phyloP scores from a whole-genome alignment of 768 basidiomycete species.

The Gloeopeniophorella convolvens region DNA sequence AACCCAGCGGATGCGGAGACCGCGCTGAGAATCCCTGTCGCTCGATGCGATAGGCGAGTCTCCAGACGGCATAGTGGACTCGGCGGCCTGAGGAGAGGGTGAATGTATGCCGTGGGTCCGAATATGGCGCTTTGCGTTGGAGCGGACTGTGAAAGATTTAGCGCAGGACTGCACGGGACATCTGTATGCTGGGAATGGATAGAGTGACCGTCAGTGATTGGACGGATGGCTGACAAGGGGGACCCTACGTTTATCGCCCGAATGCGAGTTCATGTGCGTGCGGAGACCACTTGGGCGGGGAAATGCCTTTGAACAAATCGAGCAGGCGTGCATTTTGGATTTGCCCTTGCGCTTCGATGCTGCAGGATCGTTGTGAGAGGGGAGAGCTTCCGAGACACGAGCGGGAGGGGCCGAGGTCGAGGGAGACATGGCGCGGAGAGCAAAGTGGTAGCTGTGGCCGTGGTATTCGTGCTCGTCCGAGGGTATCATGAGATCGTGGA shows the following conservation, averaged over 20 bases:
- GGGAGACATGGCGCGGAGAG: conserved; percentile 6
- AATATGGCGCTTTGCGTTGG: conserved; percentile 74
- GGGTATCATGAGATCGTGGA: conserved; percentile 17
- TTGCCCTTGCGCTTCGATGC: conserved; percentile 24
- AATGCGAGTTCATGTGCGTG: conserved; percentile 41
- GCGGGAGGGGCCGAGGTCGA: conserved; percentile 1
- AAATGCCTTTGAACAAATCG: conserved; percentile 32
- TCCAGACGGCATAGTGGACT: background rate
- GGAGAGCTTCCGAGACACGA: conserved; percentile 2
- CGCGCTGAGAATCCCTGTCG: conserved; percentile 13
- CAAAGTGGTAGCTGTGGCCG: conserved; percentile 18
- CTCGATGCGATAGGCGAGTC: background rate
- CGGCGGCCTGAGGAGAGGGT: conserved; percentile 17
- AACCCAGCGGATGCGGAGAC: conserved; percentile 18
- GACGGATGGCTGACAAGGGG: background rate
- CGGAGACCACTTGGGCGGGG: conserved; percentile 37
- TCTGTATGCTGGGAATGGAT: conserved; percentile 27
- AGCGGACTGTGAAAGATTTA: conserved; percentile 69
- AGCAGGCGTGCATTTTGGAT: conserved; percentile 37
- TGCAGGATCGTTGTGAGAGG: background rate
- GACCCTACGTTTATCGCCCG: conserved; percentile 36
- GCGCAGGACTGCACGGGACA: conserved; percentile 56
- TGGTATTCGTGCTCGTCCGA: conserved; percentile 17
- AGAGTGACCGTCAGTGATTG: background rate
- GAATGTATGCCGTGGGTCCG: conserved; percentile 63